A percentile compares a stretch with the other conserved stretches of the same genome.
Conservation (phyloP, 345 rosid genomes). For the Combretum micranthum region DNA sequence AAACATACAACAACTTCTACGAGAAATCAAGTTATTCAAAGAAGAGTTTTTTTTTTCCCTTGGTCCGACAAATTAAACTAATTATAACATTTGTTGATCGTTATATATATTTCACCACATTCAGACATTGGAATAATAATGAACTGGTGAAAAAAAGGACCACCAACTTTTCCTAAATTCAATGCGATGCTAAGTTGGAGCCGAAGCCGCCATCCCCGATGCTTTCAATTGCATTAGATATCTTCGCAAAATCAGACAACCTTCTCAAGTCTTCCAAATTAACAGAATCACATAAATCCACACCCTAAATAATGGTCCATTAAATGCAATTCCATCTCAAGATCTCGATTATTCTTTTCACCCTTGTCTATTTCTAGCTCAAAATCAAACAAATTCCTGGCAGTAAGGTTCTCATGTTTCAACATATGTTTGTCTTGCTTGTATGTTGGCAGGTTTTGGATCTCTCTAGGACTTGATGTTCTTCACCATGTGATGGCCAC, state of each 20-base stretch:
- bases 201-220: too few relatives aligned
- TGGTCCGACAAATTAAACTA: too few relatives aligned
- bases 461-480: slow-evolving; percentile 8
- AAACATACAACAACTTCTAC: too few relatives aligned
- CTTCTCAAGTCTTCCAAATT: slow-evolving; percentile 12
- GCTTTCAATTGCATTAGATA: slow-evolving; percentile 6
- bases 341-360: slow-evolving; percentile 14
- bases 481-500: slow-evolving; percentile 34
- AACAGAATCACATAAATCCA: not conserved
- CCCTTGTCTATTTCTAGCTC: slow-evolving; percentile 11
- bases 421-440: slow-evolving; percentile 29
- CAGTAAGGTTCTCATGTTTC: slow-evolving; percentile 24
- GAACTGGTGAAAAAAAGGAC: too few relatives aligned
- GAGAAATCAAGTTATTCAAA: too few relatives aligned
- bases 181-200: too few relatives aligned
- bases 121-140: too few relatives aligned
- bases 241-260: not conserved
- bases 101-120: too few relatives aligned
- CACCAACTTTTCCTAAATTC: too few relatives aligned
- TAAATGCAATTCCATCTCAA: slow-evolving; percentile 21
- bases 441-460: slow-evolving; percentile 14
- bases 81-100: too few relatives aligned
- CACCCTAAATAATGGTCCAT: slow-evolving; percentile 1
- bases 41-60: too few relatives aligned
- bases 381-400: slow-evolving; percentile 11